A percentile compares a stretch with the other conserved stretches of the same genome.
phyloP scores from a whole-genome alignment of 2,329 filamentous ascomycete species.

The Hymenoscyphus scutula region DNA sequence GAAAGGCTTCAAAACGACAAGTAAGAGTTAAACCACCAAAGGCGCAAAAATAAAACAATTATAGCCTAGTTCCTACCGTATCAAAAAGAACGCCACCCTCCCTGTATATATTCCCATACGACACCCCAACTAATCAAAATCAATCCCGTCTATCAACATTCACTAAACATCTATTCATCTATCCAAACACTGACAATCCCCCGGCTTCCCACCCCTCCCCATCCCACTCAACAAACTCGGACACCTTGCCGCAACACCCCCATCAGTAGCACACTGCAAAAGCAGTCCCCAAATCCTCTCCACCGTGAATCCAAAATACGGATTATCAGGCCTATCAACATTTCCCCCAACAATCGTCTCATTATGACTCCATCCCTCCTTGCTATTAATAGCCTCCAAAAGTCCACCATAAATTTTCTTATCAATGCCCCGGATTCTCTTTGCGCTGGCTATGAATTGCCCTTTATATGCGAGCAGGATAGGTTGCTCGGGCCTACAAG shows the following conservation, averaged over 20 bases:
- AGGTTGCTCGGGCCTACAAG: constrained; percentile 28
- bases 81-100: too few relatives aligned
- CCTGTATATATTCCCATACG: too few relatives aligned
- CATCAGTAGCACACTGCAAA: constrained; percentile 43
- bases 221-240: constrained; percentile 80
- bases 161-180: neutral
- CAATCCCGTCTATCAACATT: neutral
- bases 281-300: constrained; percentile 33
- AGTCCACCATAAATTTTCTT: constrained; percentile 26
- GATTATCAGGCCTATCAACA: constrained; percentile 26
- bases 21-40: too few relatives aligned
- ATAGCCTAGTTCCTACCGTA: too few relatives aligned
- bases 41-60: too few relatives aligned
- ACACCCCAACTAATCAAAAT: too few relatives aligned
- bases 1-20: too few relatives aligned
- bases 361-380: constrained; percentile 28
- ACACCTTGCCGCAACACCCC: constrained; percentile 76
- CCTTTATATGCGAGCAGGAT: constrained; percentile 46
- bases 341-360: constrained; percentile 10
- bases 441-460: constrained; percentile 46
- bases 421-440: constrained; percentile 40
- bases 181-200: constrained; percentile 34
- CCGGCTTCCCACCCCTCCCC: constrained; percentile 42
- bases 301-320: constrained; percentile 32
- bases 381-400: constrained; percentile 24